A percentile compares a stretch with the other conserved stretches of the same genome.
phyloP scores from a whole-genome alignment of 1,284 basidiomycete genomes.

The Trametes polyzona region DNA sequence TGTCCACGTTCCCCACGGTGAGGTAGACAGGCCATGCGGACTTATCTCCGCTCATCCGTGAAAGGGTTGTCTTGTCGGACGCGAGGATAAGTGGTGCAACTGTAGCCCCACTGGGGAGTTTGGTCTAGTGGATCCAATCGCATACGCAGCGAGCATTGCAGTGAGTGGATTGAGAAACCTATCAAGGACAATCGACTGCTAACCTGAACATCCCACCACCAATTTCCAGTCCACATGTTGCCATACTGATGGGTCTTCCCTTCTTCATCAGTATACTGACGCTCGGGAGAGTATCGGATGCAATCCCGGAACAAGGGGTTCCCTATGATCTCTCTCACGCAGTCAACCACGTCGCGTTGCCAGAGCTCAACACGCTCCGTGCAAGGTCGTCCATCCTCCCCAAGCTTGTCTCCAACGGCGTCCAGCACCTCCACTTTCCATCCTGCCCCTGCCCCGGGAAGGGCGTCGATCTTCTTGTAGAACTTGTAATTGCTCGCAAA shows the following conservation, averaged over 20 bases:
- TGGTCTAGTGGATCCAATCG: too few species aligned
- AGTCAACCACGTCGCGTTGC: conserved; percentile 36
- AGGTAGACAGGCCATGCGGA: conserved; percentile 43
- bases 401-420: conserved; percentile 31
- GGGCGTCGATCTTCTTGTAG: conserved; percentile 34
- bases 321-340: conserved; percentile 37
- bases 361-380: conserved; percentile 32
- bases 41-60: conserved; percentile 40
- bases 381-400: conserved; percentile 24
- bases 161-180: too few species aligned
- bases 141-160: too few species aligned
- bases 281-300: conserved; percentile 37
- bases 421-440: conserved; percentile 29
- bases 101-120: not conserved
- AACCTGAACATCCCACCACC: conserved; percentile 47
- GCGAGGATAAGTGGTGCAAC: conserved; percentile 30
- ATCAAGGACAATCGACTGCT: too few species aligned
- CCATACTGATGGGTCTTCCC: conserved; percentile 31
- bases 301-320: conserved; percentile 37
- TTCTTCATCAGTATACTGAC: conserved; percentile 33
- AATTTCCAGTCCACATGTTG: conserved; percentile 48
- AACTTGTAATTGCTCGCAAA: conserved; percentile 32
- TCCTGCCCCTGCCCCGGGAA: conserved; percentile 30
- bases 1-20: conserved; percentile 42
- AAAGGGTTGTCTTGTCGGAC: conserved; percentile 44